phyloP scores from a whole-genome alignment of 2,329 filamentous ascomycete species.

The Monosporascus cannonballus region DNA sequence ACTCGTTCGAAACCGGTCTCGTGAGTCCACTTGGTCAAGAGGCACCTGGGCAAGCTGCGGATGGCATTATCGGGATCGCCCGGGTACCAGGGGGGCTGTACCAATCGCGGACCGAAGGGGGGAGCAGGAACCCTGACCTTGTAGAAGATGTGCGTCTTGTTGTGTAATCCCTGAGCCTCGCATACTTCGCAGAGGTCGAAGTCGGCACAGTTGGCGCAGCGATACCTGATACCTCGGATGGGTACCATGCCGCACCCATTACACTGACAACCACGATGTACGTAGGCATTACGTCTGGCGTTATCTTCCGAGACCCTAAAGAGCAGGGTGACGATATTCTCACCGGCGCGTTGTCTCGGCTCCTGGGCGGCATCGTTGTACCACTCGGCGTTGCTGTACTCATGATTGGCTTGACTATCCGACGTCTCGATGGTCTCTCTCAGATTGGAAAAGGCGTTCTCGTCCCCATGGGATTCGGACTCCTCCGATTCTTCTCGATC shows the following conservation, averaged over 20 bases:
- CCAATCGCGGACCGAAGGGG: conserved; percentile 73
- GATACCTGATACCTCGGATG: conserved; percentile 87
- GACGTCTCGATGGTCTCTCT: conserved; percentile 34
- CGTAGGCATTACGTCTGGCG: conserved; percentile 77
- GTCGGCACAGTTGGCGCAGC: conserved; percentile 92
- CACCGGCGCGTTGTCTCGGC: conserved; percentile 51
- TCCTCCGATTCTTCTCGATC: conserved; percentile 29
- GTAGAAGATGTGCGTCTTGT: conserved; percentile 92
- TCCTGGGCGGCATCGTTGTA: conserved; percentile 39
- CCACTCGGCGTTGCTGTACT: conserved; percentile 41
- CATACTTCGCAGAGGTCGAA: conserved; percentile 94
- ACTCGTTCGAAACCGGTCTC: conserved; percentile 78
- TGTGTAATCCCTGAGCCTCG: conserved; percentile 71
- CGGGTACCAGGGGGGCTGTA: conserved; percentile 80
- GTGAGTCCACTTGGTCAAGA: conserved; percentile 63
- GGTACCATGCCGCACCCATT: conserved; percentile 84
- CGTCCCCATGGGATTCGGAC: conserved; percentile 38
- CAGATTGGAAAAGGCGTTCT: conserved; percentile 34
- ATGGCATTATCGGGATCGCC: conserved; percentile 72
- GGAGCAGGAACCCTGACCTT: conserved; percentile 89
- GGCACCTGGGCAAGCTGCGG: conserved; percentile 56
- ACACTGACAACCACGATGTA: conserved; percentile 88
- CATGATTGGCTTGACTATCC: conserved; percentile 15
- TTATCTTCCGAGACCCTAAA: conserved; percentile 95
- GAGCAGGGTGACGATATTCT: conserved; percentile 77